Conservation (phyloP, 305 asterid genomes). For the Caryopteris hybrid region DNA sequence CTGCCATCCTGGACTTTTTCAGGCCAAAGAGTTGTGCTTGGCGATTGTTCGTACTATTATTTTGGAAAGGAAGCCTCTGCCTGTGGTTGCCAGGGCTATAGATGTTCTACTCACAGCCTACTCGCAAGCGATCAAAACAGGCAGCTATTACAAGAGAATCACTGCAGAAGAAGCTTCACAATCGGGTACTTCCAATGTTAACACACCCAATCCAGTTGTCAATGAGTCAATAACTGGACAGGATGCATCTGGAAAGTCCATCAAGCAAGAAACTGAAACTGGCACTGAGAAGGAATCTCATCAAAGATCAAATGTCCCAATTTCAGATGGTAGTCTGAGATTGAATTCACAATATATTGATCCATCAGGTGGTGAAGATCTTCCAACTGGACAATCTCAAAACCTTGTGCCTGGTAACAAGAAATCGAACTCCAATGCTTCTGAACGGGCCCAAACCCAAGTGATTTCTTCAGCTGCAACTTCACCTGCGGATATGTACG, state of each 20-base stretch:
- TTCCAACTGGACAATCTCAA: slow-evolving; percentile 40
- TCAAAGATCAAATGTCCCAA: slow-evolving; percentile 29
- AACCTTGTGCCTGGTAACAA: slow-evolving; percentile 31
- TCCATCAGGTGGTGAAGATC: slow-evolving; percentile 35
- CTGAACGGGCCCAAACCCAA: slow-evolving; percentile 46
- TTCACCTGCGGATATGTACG: slow-evolving; percentile 66
- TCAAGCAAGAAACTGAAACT: slow-evolving; percentile 34
- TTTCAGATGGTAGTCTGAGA: slow-evolving; percentile 48
- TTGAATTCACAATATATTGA: slow-evolving; percentile 25
- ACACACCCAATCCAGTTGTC: slow-evolving; percentile 25
- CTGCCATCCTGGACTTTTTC: slow-evolving; percentile 26
- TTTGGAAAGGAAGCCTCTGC: slow-evolving; percentile 80
- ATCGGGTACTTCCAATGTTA: slow-evolving; percentile 41
- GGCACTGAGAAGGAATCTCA: slow-evolving; percentile 33
- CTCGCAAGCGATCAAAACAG: slow-evolving; percentile 66
- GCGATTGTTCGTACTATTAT: slow-evolving; percentile 53
- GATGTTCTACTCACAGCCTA: slow-evolving; percentile 66
- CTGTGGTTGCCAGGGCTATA: slow-evolving; percentile 67
- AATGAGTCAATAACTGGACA: slow-evolving; percentile 27
- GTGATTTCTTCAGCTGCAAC: slow-evolving; percentile 71
- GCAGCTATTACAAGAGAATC: slow-evolving; percentile 55
- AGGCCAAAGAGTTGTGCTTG: slow-evolving; percentile 88
- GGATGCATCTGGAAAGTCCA: slow-evolving; percentile 40
- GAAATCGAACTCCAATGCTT: too few relatives aligned
- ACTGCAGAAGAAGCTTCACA: slow-evolving; percentile 45